Evolutionary conservation across 2,329 filamentous ascomycete genomes (phyloP).

Genomic region (Calcarisporium arbuscula): DNA sequence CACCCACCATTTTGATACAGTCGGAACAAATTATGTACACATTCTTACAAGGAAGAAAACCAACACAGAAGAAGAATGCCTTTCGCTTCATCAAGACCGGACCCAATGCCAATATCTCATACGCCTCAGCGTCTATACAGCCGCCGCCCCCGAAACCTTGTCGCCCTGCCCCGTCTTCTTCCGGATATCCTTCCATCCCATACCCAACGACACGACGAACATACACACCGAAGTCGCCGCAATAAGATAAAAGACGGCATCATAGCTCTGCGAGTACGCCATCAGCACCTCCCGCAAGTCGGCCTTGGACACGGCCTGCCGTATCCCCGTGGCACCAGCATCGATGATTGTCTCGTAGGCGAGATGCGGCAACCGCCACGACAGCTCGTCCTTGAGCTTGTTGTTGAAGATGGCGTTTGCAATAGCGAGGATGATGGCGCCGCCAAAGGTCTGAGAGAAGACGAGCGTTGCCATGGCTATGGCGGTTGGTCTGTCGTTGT

Average conservation of each 20-base stretch:
- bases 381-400: slow-evolving; percentile 25
- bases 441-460: slow-evolving; percentile 23
- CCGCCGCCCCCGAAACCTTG: no score
- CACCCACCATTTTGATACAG: no score
- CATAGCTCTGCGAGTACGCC: background rate
- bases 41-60: no score
- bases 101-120: no score
- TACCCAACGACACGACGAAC: slow-evolving; percentile 1
- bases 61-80: no score
- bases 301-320: background rate
- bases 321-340: background rate
- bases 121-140: no score
- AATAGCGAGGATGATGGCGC: slow-evolving; percentile 38
- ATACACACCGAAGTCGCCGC: background rate
- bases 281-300: background rate
- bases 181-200: slow-evolving; percentile 4
- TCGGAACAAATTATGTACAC: no score
- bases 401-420: slow-evolving; percentile 23
- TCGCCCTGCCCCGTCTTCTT: no score
- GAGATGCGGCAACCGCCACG: slow-evolving; percentile 18
- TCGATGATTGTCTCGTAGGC: background rate
- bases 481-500: slow-evolving; percentile 16
- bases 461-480: slow-evolving; percentile 21
- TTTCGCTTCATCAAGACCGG: no score
- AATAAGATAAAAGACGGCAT: slow-evolving; percentile 2